These are phyloP conservation scores for Xylaria castorea DNA, from an alignment of 495 filamentous ascomycete genomes.

Conservation along the genomic window DNA sequence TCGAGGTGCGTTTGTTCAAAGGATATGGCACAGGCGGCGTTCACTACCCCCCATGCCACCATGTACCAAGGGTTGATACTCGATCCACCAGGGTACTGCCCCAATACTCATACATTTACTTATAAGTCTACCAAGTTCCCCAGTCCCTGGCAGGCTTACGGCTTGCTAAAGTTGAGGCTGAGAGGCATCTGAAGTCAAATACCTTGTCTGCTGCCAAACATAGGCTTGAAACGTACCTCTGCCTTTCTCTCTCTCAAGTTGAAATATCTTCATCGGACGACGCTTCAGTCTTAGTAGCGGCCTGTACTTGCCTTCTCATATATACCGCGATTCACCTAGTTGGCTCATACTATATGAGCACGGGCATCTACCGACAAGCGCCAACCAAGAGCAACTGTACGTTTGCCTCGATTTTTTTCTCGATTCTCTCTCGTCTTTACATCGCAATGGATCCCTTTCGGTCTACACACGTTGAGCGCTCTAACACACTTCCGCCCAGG, in stretches of 20 bases:
- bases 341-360: neutral
- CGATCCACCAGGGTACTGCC: slow-evolving; percentile 41
- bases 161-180: slow-evolving; percentile 39
- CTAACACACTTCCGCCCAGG: slow-evolving; percentile 55
- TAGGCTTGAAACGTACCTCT: slow-evolving; percentile 32
- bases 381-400: slow-evolving; percentile 29
- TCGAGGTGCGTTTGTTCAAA: slow-evolving; percentile 14
- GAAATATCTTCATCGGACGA: slow-evolving; percentile 25
- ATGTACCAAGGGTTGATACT: slow-evolving; percentile 16
- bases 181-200: slow-evolving; percentile 41
- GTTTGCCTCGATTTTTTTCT: slow-evolving; percentile 29
- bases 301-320: slow-evolving; percentile 19
- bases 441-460: slow-evolving; percentile 44
- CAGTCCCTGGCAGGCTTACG: slow-evolving; percentile 41
- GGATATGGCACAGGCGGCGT: slow-evolving; percentile 24
- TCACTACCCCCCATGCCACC: slow-evolving; percentile 14
- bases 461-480: slow-evolving; percentile 42
- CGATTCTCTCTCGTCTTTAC: slow-evolving; percentile 26
- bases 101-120: slow-evolving; percentile 28
- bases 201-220: slow-evolving; percentile 37
- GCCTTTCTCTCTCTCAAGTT: slow-evolving; percentile 26
- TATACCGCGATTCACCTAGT: slow-evolving; percentile 20
- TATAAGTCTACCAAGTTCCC: slow-evolving; percentile 43
- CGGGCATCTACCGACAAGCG: slow-evolving; percentile 12
- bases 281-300: slow-evolving; percentile 1